phyloP scores from a whole-genome alignment of 2,329 filamentous ascomycete species.

The Colletotrichum noveboracense region DNA sequence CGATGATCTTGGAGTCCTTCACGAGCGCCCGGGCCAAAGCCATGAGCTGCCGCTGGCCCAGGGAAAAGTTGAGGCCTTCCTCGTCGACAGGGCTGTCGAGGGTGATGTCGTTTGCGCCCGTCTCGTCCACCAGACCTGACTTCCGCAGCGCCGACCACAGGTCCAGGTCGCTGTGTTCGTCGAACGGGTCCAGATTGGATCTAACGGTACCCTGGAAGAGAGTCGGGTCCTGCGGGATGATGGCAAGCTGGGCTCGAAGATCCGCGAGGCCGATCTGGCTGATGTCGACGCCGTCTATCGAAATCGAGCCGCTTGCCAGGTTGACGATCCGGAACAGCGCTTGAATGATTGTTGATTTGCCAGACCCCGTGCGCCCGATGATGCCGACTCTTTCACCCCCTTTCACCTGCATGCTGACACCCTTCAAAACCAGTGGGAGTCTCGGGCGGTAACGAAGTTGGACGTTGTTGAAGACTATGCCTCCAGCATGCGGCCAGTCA shows the following conservation, averaged over 20 bases:
- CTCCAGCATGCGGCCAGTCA: slow-evolving; percentile 84
- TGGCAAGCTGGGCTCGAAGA: slow-evolving; percentile 72
- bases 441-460: slow-evolving; percentile 78
- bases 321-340: slow-evolving; percentile 80
- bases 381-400: slow-evolving; percentile 82
- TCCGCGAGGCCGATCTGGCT: slow-evolving; percentile 72
- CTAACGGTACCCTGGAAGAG: slow-evolving; percentile 75
- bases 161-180: slow-evolving; percentile 63
- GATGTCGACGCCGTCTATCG: slow-evolving; percentile 77
- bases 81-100: slow-evolving; percentile 70
- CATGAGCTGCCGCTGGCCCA: slow-evolving; percentile 53
- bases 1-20: slow-evolving; percentile 67
- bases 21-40: slow-evolving; percentile 70
- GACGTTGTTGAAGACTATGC: slow-evolving; percentile 76
- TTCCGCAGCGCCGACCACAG: slow-evolving; percentile 66
- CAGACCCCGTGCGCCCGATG: slow-evolving; percentile 61
- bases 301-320: slow-evolving; percentile 65
- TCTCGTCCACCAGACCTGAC: slow-evolving; percentile 42
- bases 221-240: slow-evolving; percentile 71
- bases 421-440: slow-evolving; percentile 74
- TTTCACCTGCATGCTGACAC: slow-evolving; percentile 36
- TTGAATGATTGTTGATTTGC: slow-evolving; percentile 34
- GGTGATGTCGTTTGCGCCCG: slow-evolving; percentile 42
- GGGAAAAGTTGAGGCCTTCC: slow-evolving; percentile 56
- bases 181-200: slow-evolving; percentile 62